Conservation (phyloP, 208 protist species). For the Trypanosoma congolense region DNA sequence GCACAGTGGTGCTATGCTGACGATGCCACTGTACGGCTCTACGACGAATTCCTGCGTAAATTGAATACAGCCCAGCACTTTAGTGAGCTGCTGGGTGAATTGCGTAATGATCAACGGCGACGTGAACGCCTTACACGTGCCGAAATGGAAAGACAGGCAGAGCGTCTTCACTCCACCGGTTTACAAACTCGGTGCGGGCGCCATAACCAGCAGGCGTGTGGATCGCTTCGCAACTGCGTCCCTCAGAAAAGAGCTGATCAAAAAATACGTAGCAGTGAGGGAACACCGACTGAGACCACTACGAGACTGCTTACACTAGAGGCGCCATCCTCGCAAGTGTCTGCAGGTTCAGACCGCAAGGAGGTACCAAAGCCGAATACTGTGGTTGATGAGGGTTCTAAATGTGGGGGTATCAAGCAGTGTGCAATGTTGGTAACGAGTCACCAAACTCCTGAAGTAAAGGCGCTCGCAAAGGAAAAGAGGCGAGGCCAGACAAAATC, state of each 20-base stretch:
- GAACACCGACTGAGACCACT: not conserved
- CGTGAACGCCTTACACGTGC: conserved; percentile 10
- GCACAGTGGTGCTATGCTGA: not conserved
- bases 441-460: not conserved
- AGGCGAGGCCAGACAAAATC: not conserved
- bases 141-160: conserved; percentile 10
- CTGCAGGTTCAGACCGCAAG: not conserved
- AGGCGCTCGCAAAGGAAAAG: not conserved
- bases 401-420: not conserved
- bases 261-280: not conserved
- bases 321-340: not conserved
- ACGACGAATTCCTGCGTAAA: conserved; percentile 10
- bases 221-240: conserved; percentile 10
- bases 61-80: conserved; percentile 12
- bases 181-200: not conserved
- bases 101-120: conserved; percentile 7
- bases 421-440: not conserved
- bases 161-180: conserved; percentile 1
- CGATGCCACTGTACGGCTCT: not conserved
- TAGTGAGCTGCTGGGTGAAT: conserved; percentile 6
- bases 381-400: not conserved
- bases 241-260: not conserved
- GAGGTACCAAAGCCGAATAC: not conserved
- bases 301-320: not conserved
- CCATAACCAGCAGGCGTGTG: not conserved